These are phyloP conservation scores for Rosa persica DNA, from an alignment of 306 rosid genomes.

Conservation along the genomic window DNA sequence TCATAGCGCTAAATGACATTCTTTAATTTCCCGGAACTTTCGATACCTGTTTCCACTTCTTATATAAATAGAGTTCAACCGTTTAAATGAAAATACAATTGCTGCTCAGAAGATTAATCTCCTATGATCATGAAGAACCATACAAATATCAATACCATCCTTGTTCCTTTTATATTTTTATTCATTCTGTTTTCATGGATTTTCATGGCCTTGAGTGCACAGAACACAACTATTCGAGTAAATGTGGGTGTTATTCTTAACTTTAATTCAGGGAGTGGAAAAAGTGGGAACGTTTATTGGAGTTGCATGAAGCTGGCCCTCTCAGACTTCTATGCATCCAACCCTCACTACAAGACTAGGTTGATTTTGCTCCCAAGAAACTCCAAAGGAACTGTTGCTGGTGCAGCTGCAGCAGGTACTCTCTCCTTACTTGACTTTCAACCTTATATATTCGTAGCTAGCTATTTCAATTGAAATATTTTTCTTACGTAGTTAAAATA, in stretches of 20 bases:
- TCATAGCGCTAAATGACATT: too few species aligned
- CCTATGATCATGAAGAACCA: too few species aligned
- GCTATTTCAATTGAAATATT: too few species aligned
- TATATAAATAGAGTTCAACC: too few species aligned
- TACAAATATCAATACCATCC: background rate
- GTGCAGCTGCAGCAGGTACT: too few species aligned
- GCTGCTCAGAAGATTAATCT: too few species aligned
- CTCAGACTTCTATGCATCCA: background rate
- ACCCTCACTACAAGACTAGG: background rate
- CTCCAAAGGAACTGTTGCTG: background rate
- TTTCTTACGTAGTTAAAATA: too few species aligned
- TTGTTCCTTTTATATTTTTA: background rate
- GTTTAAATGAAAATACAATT: too few species aligned
- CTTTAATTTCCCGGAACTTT: too few species aligned
- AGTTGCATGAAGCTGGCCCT: background rate
- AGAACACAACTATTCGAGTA: constrained; percentile 19
- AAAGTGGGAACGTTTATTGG: background rate
- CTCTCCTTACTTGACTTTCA: too few species aligned
- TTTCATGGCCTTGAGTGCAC: background rate
- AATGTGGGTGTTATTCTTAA: constrained; percentile 46
- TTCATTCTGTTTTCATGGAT: background rate
- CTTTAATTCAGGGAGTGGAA: constrained; percentile 18
- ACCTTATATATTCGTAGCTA: too few species aligned
- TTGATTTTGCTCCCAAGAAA: background rate
- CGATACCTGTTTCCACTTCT: too few species aligned